phyloP scores from a whole-genome alignment of 192 early-diverging fungal species.

The Chytriomyces sp. region DNA sequence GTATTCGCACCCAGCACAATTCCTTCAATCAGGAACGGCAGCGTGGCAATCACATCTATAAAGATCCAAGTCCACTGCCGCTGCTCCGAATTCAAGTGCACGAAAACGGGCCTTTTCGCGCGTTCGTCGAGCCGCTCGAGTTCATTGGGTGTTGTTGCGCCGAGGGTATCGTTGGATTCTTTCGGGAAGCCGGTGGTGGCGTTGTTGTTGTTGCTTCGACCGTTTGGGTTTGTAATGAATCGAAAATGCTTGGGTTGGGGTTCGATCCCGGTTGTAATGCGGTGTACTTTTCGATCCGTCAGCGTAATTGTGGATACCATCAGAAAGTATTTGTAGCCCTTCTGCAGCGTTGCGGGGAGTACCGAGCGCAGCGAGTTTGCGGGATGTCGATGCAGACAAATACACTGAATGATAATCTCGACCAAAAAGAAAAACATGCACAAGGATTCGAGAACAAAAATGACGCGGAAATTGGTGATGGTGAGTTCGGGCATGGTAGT shows the following conservation, averaged over 20 bases:
- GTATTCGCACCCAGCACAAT: background rate
- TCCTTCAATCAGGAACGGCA: conserved; percentile 25
- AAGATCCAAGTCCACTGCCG: background rate
- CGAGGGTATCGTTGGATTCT: background rate
- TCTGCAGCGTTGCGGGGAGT: background rate
- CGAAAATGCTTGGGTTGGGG: background rate
- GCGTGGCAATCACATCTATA: conserved; percentile 27
- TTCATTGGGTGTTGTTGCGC: background rate
- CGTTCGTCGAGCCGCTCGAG: too few relatives aligned
- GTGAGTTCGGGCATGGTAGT: conserved; percentile 19
- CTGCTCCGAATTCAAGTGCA: background rate
- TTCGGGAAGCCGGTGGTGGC: background rate
- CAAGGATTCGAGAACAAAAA: conserved; percentile 19
- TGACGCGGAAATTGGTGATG: background rate
- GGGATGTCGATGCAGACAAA: background rate
- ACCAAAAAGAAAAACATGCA: conserved; percentile 30
- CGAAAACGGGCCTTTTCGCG: background rate
- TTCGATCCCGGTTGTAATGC: conserved; percentile 4
- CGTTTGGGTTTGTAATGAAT: background rate
- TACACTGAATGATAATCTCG: conserved; percentile 23
- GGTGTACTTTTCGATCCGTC: conserved; percentile 1
- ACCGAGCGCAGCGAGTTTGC: background rate
- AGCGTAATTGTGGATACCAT: background rate
- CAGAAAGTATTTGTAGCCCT: background rate
- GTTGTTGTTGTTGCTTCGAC: background rate